A percentile compares a stretch with the other conserved stretches of the same genome.
Conservation (phyloP, 306 rosid genomes). For the Fragaria vesca region DNA sequence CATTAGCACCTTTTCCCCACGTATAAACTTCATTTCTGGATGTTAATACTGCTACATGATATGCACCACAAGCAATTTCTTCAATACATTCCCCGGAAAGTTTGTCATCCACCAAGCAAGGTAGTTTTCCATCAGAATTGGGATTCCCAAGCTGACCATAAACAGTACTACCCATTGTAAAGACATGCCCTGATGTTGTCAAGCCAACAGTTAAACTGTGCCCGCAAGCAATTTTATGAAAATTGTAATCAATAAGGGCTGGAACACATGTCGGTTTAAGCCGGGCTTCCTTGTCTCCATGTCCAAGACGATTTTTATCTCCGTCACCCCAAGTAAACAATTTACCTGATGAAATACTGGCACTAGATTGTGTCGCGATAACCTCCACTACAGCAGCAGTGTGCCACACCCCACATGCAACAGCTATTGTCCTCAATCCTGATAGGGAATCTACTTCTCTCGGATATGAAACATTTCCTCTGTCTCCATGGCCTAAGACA, state of each 20-base stretch:
- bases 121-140: conserved; percentile 80
- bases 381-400: conserved; percentile 98
- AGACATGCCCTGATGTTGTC: conserved; percentile 81
- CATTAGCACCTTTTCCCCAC: conserved; percentile 99
- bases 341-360: conserved; percentile 77
- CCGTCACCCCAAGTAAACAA: conserved; percentile 99
- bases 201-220: conserved; percentile 89
- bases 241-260: conserved; percentile 78
- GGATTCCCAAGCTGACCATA: conserved; percentile 99
- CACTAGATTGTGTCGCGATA: conserved; percentile 78
- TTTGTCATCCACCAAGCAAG: conserved; percentile 80
- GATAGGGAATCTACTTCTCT: conserved; percentile 84
- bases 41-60: conserved; percentile 88
- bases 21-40: conserved; percentile 94
- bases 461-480: conserved; percentile 72
- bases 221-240: conserved; percentile 91
- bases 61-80: conserved; percentile 95
- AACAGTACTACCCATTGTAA: conserved; percentile 94
- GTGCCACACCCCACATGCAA: conserved; percentile 99
- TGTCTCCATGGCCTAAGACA: conserved; percentile 89
- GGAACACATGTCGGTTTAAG: conserved; percentile 92
- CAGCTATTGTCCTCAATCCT: conserved; percentile 84
- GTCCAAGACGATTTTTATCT: conserved; percentile 94
- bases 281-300: conserved; percentile 93
- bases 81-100: conserved; percentile 66